Conservation (phyloP, 78 protist genomes). For the Mantamonas sphyraenae region DNA sequence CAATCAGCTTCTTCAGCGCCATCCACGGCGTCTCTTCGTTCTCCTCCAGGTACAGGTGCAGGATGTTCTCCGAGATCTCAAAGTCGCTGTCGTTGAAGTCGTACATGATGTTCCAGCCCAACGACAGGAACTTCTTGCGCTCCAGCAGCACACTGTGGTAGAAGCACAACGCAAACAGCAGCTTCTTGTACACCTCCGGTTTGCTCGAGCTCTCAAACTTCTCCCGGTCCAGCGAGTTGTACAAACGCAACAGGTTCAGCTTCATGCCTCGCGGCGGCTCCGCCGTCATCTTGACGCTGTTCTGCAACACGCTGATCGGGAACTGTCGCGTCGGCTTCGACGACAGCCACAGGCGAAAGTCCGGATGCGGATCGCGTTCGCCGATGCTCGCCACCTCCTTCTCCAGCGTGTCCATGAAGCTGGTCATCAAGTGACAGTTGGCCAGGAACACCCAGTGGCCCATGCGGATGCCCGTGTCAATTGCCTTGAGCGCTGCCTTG, state of each 20-base stretch:
- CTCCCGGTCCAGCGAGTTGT: constrained; percentile 24
- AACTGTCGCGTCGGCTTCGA: constrained; percentile 70
- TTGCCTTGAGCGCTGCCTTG: constrained; percentile 38
- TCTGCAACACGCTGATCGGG: constrained; percentile 83
- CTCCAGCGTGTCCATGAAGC: constrained; percentile 62
- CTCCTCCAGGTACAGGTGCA: constrained; percentile 40
- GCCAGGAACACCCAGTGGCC: constrained; percentile 84
- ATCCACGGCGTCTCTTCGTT: constrained; percentile 58
- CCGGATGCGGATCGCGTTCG: constrained; percentile 31
- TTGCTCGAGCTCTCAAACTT: constrained; percentile 19
- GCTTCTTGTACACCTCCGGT: constrained; percentile 44
- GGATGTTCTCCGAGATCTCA: constrained; percentile 47
- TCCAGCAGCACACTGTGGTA: constrained; percentile 78
- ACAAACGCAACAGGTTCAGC: constrained; percentile 59
- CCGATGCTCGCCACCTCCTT: constrained; percentile 37
- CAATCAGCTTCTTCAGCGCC: constrained; percentile 68
- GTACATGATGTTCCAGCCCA: constrained; percentile 49
- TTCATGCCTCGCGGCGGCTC: constrained; percentile 87
- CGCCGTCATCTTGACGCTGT: constrained; percentile 76
- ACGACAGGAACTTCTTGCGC: constrained; percentile 66
- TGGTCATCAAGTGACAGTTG: constrained; percentile 75
- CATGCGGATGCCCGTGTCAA: constrained; percentile 21
- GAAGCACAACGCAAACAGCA: constrained; percentile 62
- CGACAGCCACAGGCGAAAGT: constrained; percentile 80
- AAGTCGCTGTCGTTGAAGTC: constrained; percentile 80